Percentiles rank a stretch among this genome's conserved stretches.
Conservation (phyloP, 495 filamentous ascomycete species). For the Trichoderma asperelloides region DNA sequence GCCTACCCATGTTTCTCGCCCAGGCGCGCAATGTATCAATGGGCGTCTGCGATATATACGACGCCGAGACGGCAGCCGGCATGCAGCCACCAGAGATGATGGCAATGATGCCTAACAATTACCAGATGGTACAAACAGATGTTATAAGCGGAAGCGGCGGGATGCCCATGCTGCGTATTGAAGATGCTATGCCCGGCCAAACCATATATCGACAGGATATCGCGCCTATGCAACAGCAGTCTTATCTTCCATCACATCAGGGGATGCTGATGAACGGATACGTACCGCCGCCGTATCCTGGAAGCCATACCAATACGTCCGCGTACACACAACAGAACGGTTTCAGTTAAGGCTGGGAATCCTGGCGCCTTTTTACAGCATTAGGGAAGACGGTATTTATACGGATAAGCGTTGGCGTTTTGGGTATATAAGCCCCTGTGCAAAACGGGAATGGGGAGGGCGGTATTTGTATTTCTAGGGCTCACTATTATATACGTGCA, state of each 20-base stretch:
- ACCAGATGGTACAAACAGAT: background rate
- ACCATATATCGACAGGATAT: slow-evolving; percentile 1
- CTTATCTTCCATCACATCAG: background rate
- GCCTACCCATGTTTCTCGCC: slow-evolving; percentile 6
- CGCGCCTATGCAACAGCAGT: background rate
- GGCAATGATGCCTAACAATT: background rate
- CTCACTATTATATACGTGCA: background rate
- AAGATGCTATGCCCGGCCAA: background rate
- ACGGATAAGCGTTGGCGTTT: background rate
- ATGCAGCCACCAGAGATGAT: background rate
- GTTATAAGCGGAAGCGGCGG: background rate
- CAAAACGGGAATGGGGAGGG: background rate
- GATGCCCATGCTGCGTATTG: background rate
- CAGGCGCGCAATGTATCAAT: slow-evolving; percentile 2
- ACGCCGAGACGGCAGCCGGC: slow-evolving; percentile 1
- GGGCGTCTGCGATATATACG: background rate
- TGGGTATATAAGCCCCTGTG: background rate
- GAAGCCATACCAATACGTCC: background rate
- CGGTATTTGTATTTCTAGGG: background rate
- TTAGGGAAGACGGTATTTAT: background rate
- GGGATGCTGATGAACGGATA: slow-evolving; percentile 9
- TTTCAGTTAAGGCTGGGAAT: background rate
- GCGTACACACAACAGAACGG: background rate
- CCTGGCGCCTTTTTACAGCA: background rate
- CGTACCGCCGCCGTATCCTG: background rate